Evolutionary conservation across 345 rosid genomes (phyloP).

Genomic region (Eucalyptus caleyi): DNA sequence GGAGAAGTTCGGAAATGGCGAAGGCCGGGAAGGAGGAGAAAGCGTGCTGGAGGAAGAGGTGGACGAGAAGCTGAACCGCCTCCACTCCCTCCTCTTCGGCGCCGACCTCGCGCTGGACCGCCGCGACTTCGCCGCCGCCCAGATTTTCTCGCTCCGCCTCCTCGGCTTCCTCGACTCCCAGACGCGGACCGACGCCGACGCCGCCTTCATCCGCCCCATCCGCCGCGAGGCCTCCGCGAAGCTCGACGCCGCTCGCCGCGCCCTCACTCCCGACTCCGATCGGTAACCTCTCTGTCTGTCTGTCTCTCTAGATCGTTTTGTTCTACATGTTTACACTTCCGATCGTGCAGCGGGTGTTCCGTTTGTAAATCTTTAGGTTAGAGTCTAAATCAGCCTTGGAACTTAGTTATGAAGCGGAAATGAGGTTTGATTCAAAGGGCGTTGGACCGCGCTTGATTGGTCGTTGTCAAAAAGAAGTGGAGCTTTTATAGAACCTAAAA

Average conservation of each 20-base stretch:
- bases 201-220: slow-evolving; percentile 48
- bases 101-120: slow-evolving; percentile 60
- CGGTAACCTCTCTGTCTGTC: slow-evolving; percentile 20
- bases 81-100: slow-evolving; percentile 78
- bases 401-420: neutral
- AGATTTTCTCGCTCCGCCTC: slow-evolving; percentile 67
- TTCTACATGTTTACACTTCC: neutral
- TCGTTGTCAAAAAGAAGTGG: neutral
- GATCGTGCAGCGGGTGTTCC: neutral
- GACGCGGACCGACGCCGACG: slow-evolving; percentile 40
- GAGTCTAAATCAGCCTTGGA: neutral
- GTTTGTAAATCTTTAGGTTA: neutral
- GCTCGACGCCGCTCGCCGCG: slow-evolving; percentile 46
- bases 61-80: slow-evolving; percentile 72
- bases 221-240: slow-evolving; percentile 55
- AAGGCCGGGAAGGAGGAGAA: slow-evolving; percentile 1
- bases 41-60: slow-evolving; percentile 57
- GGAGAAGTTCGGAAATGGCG: slow-evolving; percentile 15
- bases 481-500: neutral
- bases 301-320: neutral
- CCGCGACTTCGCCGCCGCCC: slow-evolving; percentile 60
- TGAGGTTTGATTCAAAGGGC: neutral
- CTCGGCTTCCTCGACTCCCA: slow-evolving; percentile 86
- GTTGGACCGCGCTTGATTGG: neutral
- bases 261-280: slow-evolving; percentile 60